These are phyloP conservation scores for Botrytis fabae DNA, from an alignment of 2,329 filamentous ascomycete genomes.

Conservation along the genomic window DNA sequence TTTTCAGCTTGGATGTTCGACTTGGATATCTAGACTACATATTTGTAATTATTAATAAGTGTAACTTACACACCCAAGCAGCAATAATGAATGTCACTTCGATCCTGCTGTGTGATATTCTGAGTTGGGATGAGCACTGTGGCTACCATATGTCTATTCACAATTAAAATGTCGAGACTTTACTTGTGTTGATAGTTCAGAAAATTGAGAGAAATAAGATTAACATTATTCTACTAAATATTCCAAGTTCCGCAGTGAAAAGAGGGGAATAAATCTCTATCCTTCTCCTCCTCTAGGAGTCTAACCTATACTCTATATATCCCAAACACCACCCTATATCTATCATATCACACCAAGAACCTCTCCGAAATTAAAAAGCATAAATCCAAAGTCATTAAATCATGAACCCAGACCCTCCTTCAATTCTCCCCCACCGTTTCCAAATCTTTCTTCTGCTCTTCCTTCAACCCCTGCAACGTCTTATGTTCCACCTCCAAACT, in stretches of 20 bases:
- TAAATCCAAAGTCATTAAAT: not conserved
- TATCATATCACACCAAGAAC: not conserved
- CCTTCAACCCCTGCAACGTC: conserved; percentile 50
- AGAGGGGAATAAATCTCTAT: too few species aligned
- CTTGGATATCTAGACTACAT: not conserved
- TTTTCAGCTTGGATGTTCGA: not conserved
- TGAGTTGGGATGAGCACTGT: not conserved
- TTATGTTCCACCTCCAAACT: conserved; percentile 49
- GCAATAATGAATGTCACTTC: not conserved
- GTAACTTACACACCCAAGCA: not conserved
- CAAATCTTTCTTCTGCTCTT: conserved; percentile 39
- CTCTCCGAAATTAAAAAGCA: not conserved
- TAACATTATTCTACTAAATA: not conserved
- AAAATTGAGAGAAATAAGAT: not conserved
- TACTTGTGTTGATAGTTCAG: fast-evolving
- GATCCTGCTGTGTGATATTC: not conserved
- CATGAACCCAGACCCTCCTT: not conserved
- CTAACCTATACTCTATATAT: not conserved
- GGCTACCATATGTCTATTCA: not conserved
- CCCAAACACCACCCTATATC: not conserved
- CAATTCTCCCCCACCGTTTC: not conserved
- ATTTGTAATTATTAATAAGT: not conserved
- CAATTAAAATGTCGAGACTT: fast-evolving
- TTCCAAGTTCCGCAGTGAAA: not conserved
- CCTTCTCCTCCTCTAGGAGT: not conserved